Evolutionary conservation across 345 rosid species (phyloP).

Genomic region (Toxicodendron radicans): DNA sequence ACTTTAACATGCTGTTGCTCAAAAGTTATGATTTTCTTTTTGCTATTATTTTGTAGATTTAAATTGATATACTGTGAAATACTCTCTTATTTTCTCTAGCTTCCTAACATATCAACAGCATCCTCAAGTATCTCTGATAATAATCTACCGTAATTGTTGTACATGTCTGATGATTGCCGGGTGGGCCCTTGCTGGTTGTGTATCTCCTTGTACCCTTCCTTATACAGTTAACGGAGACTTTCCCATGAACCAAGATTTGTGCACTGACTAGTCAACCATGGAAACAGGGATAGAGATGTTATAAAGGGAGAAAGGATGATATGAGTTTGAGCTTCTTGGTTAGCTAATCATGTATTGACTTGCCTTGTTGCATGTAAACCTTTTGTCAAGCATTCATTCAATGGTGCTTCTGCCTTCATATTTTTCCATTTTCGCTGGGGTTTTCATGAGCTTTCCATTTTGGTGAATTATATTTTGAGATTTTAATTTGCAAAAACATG

Average conservation of each 20-base stretch:
- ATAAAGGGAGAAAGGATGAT: background rate
- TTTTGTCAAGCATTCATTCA: background rate
- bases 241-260: background rate
- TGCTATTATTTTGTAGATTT: background rate
- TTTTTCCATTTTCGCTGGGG: background rate
- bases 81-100: background rate
- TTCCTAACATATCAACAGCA: constrained; percentile 1
- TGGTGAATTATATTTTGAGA: background rate
- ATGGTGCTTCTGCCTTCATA: background rate
- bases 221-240: background rate
- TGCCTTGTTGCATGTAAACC: background rate
- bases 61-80: background rate
- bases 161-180: constrained; percentile 9
- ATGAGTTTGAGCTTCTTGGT: background rate
- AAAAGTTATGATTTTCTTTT: background rate
- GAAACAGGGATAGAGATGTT: background rate
- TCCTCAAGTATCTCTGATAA: background rate
- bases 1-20: constrained; percentile 9
- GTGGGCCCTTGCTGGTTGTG: background rate
- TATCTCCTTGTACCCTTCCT: background rate
- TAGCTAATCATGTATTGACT: background rate
- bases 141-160: background rate
- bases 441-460: background rate
- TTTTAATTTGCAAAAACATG: background rate
- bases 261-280: background rate